These are phyloP conservation scores for Citeromyces siamensis DNA, from an alignment of 1,139 yeast genomes.

Conservation along the genomic window DNA sequence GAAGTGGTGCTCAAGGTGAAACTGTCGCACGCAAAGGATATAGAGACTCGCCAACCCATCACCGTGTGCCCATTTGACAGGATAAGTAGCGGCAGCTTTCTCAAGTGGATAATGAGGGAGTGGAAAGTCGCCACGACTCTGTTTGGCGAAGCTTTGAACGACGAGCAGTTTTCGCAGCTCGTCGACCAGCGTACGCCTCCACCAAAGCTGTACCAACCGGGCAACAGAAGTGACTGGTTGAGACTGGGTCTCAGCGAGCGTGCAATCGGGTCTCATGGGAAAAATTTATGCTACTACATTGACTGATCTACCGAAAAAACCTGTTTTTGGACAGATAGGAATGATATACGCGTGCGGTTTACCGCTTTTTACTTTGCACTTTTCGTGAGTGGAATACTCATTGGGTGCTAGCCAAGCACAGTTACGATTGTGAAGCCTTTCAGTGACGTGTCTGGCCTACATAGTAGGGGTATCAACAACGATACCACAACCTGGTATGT, in stretches of 20 bases:
- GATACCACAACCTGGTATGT: too few species aligned
- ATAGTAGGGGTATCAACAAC: too few species aligned
- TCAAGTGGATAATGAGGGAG: slow-evolving; percentile 41
- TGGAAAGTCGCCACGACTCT: slow-evolving; percentile 28
- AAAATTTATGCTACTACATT: neutral
- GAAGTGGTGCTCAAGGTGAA: slow-evolving; percentile 37
- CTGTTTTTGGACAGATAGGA: too few species aligned
- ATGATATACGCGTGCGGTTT: too few species aligned
- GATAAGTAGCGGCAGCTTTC: slow-evolving; percentile 27
- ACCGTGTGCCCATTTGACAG: slow-evolving; percentile 43
- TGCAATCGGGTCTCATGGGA: neutral
- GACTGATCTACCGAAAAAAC: neutral
- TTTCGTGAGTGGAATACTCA: too few species aligned
- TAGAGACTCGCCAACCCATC: slow-evolving; percentile 36
- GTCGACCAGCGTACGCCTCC: neutral
- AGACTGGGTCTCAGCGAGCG: neutral
- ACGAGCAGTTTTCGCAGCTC: neutral
- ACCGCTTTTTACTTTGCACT: too few species aligned
- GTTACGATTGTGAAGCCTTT: too few species aligned
- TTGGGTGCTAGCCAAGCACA: too few species aligned
- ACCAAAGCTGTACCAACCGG: neutral
- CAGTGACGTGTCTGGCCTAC: too few species aligned
- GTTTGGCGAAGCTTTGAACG: slow-evolving; percentile 18
- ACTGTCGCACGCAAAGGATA: slow-evolving; percentile 33
- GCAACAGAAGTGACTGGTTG: neutral